Base-by-base conservation (phyloP, 2,329 filamentous ascomycete genomes). In the Cadophora sp. region DNA sequence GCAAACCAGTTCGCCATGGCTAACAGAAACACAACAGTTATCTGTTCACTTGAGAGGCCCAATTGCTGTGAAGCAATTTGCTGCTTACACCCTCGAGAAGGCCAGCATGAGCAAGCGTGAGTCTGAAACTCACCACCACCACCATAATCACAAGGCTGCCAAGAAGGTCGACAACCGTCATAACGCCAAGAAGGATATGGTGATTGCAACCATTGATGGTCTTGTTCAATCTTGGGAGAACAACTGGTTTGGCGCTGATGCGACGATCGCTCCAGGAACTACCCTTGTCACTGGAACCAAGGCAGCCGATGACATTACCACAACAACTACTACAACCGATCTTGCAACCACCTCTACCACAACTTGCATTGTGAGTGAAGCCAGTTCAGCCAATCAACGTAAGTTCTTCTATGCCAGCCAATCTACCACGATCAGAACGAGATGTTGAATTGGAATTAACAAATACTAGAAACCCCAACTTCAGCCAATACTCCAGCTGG, bases 1-100 rank as follows among this genome's bases (percentile, higher is more conserved):
- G 13, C 39, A 30, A 58, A 33, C 11, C n/a, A 9, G 20, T 36
- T n/a, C n/a, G 64, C 20, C 9, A 24, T 18, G 47, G 64, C 55
- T 68, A 51, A 68, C 56, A 22, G 55, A 7, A 2, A 33, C 41
- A 30, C 18, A 22, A 0, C 67, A 93, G 90, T 82, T 94, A 36
- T 92, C 90, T 1, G 78, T 92, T 69, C 89, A 93, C 76, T 83
- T 94, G 75, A 89, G 91, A 72, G 92, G 91, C 3, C 91, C 91
- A 1, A 77, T 92, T 72, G 80, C 85, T 47, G 76, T 94, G 39
- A 87, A 87, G 75, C 84, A 91, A 71, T 83, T 93, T 64, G 91
- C 90, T 13, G 88, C 89, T 64, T 94, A 93, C 78, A 84, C 82
- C 55, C 83, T 87, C 1, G 27, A 39, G 27, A 20, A 36, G 6